phyloP scores from a whole-genome alignment of 2,329 filamentous ascomycete genomes.

The Iodosphaeria phyllophila region DNA sequence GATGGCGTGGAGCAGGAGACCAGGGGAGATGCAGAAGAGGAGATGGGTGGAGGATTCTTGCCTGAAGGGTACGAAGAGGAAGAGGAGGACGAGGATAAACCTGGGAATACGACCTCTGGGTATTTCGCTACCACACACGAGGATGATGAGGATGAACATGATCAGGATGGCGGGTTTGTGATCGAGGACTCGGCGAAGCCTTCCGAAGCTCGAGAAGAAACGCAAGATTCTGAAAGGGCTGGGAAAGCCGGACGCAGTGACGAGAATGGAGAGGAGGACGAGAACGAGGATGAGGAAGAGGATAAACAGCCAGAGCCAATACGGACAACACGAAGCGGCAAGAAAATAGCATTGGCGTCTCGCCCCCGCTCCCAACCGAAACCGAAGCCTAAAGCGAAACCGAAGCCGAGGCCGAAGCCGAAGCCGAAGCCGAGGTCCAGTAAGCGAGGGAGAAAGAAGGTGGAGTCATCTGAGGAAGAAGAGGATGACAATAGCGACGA shows the following conservation, averaged over 20 bases:
- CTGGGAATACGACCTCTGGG: constrained; percentile 15
- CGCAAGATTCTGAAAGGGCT: no score
- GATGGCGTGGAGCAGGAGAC: constrained; percentile 4
- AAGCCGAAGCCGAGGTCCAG: constrained; percentile 8
- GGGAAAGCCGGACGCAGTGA: no score
- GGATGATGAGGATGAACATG: no score
- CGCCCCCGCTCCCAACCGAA: no score
- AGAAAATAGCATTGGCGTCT: no score
- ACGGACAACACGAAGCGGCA: constrained; percentile 4
- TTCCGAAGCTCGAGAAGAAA: no score
- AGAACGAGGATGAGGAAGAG: constrained; percentile 10
- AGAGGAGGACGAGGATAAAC: constrained; percentile 15
- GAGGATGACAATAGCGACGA: constrained; percentile 8
- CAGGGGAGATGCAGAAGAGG: constrained; percentile 20
- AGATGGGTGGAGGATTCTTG: constrained; percentile 42
- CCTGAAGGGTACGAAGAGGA: constrained; percentile 35
- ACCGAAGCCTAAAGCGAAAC: constrained; percentile 9
- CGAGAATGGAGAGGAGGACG: constrained; percentile 13
- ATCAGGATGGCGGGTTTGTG: no score
- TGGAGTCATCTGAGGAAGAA: constrained; percentile 7
- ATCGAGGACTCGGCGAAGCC: no score
- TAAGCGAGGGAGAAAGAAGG: constrained; percentile 7
- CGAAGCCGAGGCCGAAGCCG: constrained; percentile 6
- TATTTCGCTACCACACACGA: constrained; percentile 28
- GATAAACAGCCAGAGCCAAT: constrained; percentile 3